Base-by-base conservation (phyloP, 1,284 basidiomycete species). In the Cutaneotrichosporon sp. region DNA sequence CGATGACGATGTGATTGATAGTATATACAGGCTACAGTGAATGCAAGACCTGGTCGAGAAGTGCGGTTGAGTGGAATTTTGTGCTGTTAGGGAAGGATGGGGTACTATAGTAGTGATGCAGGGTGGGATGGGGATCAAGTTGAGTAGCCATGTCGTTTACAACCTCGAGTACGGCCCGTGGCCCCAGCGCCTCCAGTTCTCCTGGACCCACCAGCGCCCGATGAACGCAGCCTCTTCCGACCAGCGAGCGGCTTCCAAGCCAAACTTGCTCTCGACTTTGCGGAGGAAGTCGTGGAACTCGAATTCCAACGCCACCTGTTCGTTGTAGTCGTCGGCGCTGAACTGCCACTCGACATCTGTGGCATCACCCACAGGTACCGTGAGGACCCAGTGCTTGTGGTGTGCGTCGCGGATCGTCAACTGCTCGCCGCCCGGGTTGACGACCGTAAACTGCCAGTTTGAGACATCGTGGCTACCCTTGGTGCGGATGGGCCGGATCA, bases 401-500 rank as follows among this genome's bases (percentile, higher is more conserved):
- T 38, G 36, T 4, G 50, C 62, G 34, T 58, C 56, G 34, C 56
- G 56, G 18, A 58, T 46, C n/a, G 47, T 52, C 38, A 63, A 3
- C 31, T 58, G 36, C 31, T 26, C 34, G 49, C 56, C 31, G 11
- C 62, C 62, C 5, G 62, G 62, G 47, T 63, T 63, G 62, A 63
- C 47, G 56, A 51, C 51, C 11, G 62, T 63, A 22, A 63, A 55
- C 31, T 52, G 62, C 56, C 49, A 57, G 56, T 52, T 58, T 2
- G 21, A 21, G 22, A 42, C 56, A 26, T 49, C 26, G 36, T 51
- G 31, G 34, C 52, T 26, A 26, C 56, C 18, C 16, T 38, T 52
- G 14, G 22, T 26, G 7, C 46, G 34, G 50, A 40, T 42, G 13
- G 62, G 62, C 11, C 62, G 62, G 26, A 63, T 63, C 26, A 63